phyloP scores from a whole-genome alignment of 345 rosid genomes.

The Cochlearia excelsa region DNA sequence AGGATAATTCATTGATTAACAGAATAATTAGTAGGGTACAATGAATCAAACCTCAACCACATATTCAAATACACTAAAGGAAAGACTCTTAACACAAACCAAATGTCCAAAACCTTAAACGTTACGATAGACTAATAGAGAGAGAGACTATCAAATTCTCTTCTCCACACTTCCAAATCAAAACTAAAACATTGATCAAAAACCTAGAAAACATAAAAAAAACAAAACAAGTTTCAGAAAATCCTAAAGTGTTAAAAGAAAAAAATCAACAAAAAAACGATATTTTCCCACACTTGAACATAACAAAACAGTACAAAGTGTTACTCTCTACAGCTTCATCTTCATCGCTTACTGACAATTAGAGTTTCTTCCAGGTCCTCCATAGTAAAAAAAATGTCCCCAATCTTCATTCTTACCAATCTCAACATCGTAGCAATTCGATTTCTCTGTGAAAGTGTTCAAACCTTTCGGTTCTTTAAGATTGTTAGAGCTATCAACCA shows the following conservation, averaged over 20 bases:
- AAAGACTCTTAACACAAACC: slow-evolving; percentile 15
- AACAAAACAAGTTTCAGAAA: not conserved
- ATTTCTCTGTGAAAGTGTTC: slow-evolving; percentile 58
- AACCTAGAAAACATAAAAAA: slow-evolving; percentile 18
- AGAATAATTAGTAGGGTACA: slow-evolving; percentile 21
- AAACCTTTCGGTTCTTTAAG: slow-evolving; percentile 60
- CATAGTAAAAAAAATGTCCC: slow-evolving; percentile 64
- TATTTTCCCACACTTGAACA: slow-evolving; percentile 26
- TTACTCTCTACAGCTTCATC: slow-evolving; percentile 20
- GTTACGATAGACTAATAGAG: not conserved
- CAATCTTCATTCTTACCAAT: slow-evolving; percentile 49
- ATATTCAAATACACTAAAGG: slow-evolving; percentile 6
- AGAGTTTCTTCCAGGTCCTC: slow-evolving; percentile 67
- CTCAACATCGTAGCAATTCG: slow-evolving; percentile 63
- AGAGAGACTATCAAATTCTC: slow-evolving; percentile 15
- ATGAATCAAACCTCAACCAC: slow-evolving; percentile 15
- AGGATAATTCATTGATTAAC: slow-evolving; percentile 17
- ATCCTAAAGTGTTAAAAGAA: slow-evolving; percentile 21
- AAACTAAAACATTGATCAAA: slow-evolving; percentile 23
- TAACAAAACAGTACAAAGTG: slow-evolving; percentile 12
- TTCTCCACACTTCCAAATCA: slow-evolving; percentile 26
- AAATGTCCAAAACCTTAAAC: slow-evolving; percentile 16
- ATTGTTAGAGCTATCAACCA: slow-evolving; percentile 59
- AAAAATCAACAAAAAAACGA: slow-evolving; percentile 38
- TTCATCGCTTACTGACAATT: slow-evolving; percentile 46